Evolutionary conservation across 768 basidiomycete species (phyloP), one percentile per base, ranked within the genome.

Genomic region (Leccinellum albellum): DNA sequence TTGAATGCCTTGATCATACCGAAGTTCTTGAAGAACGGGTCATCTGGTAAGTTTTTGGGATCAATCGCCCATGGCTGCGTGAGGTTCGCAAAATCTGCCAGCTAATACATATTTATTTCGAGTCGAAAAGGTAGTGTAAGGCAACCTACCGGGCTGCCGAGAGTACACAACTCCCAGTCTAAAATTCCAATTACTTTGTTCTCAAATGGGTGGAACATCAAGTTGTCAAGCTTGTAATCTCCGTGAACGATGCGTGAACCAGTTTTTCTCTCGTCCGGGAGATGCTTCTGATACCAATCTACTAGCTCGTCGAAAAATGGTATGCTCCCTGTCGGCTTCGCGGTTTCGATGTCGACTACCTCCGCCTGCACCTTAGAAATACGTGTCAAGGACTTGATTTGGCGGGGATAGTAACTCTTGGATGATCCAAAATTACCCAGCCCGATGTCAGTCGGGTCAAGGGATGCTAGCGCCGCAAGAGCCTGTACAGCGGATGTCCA

Each of bases 221-320:
- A 71, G 71, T 99, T 99, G 73, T 99, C 96, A n/a, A 96, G 78
- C 71, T 99, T 99, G 70, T 91, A 98, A 72, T 99, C 96, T 26
- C 96, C 96, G 69, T 98, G 96, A 6, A 98, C 94, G 61, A 99
- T 86, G n/a, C 91, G 85, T 53, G 82, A 76, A 1, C 90, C 91
- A 1, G 80, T 82, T 69, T 84, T 84, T 60, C 68, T 75, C 73
- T 95, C 93, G 64, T 91, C 83, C 2, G 92, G 94, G 26, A 91
- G 74, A 66, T 91, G 81, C 28, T 73, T 70, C 58, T 76, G 73
- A 72, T 94, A 97, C 91, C 91, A 97, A 14, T 72, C 70, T 53
- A 91, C 74, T 64, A 97, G 72, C 61, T 88, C 84, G 47, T 83
- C 75, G 70, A 88, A 89, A 53, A 74, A 79, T 4, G 93, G 93